These are phyloP conservation scores for Alternaria infectoria DNA, from an alignment of 2,329 filamentous ascomycete genomes.

Conservation along the genomic window DNA sequence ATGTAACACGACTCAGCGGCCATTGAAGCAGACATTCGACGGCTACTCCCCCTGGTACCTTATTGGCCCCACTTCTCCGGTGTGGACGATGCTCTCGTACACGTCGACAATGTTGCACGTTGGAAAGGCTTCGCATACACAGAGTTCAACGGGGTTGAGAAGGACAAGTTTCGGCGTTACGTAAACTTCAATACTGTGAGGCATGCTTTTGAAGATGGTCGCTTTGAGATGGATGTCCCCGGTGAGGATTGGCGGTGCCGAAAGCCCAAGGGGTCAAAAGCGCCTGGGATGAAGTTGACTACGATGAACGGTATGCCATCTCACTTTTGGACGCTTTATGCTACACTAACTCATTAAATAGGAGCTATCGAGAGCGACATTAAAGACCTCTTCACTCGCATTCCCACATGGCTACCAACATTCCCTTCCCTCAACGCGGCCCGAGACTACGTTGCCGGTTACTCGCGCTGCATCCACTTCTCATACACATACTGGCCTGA, in stretches of 20 bases:
- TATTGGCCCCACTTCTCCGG: neutral
- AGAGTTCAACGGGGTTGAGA: constrained; percentile 1
- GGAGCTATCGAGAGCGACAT: neutral
- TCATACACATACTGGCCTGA: neutral
- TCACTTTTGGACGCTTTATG: neutral
- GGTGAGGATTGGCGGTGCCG: neutral
- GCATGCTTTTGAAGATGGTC: constrained; percentile 1
- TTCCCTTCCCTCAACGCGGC: neutral
- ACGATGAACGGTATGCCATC: neutral
- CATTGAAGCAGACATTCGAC: neutral
- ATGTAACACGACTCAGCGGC: neutral
- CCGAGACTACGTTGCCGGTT: neutral
- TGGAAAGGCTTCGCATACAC: neutral
- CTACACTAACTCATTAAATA: neutral
- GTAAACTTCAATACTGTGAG: constrained; percentile 1
- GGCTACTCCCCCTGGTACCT: neutral
- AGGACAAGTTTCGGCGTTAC: neutral
- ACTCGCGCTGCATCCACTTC: neutral
- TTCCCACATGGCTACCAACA: neutral
- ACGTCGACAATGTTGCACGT: neutral
- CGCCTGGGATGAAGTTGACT: neutral
- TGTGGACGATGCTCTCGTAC: neutral
- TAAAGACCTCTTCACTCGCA: neutral
- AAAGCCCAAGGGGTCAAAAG: neutral
- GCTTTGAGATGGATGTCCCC: neutral